phyloP scores from a whole-genome alignment of 2,329 filamentous ascomycete species.

The Colletotrichum lindemuthianum region DNA sequence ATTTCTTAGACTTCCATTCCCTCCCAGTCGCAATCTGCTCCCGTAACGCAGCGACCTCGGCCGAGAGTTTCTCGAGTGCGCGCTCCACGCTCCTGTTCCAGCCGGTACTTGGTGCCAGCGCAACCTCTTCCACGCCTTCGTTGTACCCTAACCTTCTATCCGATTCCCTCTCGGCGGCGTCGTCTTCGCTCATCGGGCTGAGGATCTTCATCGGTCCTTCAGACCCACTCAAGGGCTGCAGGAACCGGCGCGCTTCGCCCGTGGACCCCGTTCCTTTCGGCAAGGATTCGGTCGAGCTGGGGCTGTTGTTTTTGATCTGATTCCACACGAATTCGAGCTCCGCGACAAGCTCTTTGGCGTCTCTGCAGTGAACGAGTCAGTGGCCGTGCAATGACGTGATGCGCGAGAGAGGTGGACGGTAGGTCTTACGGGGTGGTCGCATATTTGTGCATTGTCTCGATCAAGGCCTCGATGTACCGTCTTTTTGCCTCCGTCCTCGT shows the following conservation, averaged over 20 bases:
- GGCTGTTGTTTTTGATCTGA: conserved; percentile 89
- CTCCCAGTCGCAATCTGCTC: conserved; percentile 87
- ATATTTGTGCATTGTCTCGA: conserved; percentile 97
- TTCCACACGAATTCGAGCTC: conserved; percentile 99
- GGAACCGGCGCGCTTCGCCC: conserved; percentile 55
- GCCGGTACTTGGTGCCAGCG: conserved; percentile 58
- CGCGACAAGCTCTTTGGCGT: conserved; percentile 86
- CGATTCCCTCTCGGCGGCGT: conserved; percentile 70
- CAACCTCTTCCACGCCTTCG: conserved; percentile 57
- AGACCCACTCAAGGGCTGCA: conserved; percentile 58
- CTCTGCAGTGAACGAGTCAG: conserved; percentile 53
- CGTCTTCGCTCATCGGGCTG: conserved; percentile 86
- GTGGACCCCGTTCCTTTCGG: conserved; percentile 55
- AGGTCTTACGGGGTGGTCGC: conserved; percentile 79
- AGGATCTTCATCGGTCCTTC: conserved; percentile 74
- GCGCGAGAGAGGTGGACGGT: background rate
- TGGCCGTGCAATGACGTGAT: background rate
- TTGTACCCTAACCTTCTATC: conserved; percentile 56
- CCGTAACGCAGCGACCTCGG: conserved; percentile 89
- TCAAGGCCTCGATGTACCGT: conserved; percentile 90
- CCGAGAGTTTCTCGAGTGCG: conserved; percentile 87
- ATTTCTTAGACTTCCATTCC: conserved; percentile 74
- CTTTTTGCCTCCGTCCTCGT: conserved; percentile 93
- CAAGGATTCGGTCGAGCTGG: conserved; percentile 69
- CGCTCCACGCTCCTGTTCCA: conserved; percentile 88